Base-by-base conservation (phyloP, 805 yeast species). In the Yarrowia deformans region DNA sequence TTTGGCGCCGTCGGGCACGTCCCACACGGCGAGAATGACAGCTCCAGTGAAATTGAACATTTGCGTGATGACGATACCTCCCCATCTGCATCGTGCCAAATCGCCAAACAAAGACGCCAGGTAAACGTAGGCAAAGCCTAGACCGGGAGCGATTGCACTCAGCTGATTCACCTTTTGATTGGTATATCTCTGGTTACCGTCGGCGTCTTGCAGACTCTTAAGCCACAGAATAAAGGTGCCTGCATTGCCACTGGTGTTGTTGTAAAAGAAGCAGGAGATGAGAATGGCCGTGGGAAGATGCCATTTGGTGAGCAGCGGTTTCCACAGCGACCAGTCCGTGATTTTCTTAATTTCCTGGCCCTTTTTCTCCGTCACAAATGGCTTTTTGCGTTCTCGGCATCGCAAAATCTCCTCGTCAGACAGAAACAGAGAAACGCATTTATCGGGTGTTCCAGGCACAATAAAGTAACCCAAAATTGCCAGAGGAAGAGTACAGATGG, bases 391-490 rank as follows among this genome's bases (percentile, higher is more conserved):
- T 29, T 56, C 63, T 40, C 63, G n/a, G 7, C 48, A 40, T n/a
- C 46, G 13, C 8, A 56, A 8, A 9, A 56, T 56, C 23, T 56
- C 63, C 14, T 56, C 48, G n/a, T 56, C 63, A 1, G 48, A 16
- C n/a, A 56, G 39, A 40, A 56, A 56, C 48, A 56, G 35, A 56
- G 48, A 40, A 4, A n/a, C n/a, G 74, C 88, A 83, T 68, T 82
- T 82, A 77, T 87, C 90, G 16, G 90, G 89, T 73, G 81, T 81
- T 70, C 81, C 82, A 13, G 85, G 84, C 32, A 76, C 75, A 43
- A 74, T 75, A 70, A 69, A 81, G 70, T 69, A 80, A 49, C 72
- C 79, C 72, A 67, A 71, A 58, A 69, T 72, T 67, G 78, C 81
- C 35, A 75, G 72, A 3, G 73, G 72, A 16, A 70, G 73, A 16